Conservation (phyloP, 495 filamentous ascomycete species). For the Neurospora sp. region DNA sequence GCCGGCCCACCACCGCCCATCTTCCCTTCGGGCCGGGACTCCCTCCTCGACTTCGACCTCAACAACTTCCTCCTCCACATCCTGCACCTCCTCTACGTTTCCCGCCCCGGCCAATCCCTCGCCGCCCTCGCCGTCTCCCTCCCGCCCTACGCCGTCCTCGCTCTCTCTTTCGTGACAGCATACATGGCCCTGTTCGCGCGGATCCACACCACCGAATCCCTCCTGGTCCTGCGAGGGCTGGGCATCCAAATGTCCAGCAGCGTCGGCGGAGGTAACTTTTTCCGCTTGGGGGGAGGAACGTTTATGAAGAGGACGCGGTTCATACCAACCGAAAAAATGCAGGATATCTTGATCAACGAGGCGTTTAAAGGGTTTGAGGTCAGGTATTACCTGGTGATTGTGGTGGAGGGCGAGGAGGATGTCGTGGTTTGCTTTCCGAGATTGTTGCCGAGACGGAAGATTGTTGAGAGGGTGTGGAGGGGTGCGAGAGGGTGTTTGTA, state of each 20-base stretch:
- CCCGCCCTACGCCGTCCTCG: constrained; percentile 18
- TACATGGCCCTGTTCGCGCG: constrained; percentile 27
- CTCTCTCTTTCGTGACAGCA: constrained; percentile 9
- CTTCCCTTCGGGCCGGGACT: neutral
- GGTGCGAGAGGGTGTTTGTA: constrained; percentile 68
- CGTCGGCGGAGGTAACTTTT: neutral
- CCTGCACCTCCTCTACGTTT: constrained; percentile 23
- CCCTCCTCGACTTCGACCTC: constrained; percentile 4
- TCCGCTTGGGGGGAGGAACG: constrained; percentile 43
- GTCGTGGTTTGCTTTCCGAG: constrained; percentile 89
- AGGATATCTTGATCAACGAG: constrained; percentile 90
- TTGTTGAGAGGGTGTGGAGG: constrained; percentile 81
- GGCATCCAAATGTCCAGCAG: constrained; percentile 66
- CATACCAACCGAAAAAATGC: constrained; percentile 85
- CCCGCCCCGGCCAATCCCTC: constrained; percentile 24
- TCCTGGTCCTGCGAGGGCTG: constrained; percentile 79
- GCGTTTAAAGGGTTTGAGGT: constrained; percentile 92
- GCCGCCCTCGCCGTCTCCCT: constrained; percentile 29
- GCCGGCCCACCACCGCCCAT: neutral
- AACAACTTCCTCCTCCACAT: constrained; percentile 19
- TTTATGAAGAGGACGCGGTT: constrained; percentile 52
- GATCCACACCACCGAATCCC: constrained; percentile 61
- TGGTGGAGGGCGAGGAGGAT: constrained; percentile 83
- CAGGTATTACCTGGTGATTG: constrained; percentile 76
- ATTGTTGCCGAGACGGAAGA: constrained; percentile 56